Conservation (phyloP, 768 basidiomycete genomes). For the Pulveroboletus sp. region DNA sequence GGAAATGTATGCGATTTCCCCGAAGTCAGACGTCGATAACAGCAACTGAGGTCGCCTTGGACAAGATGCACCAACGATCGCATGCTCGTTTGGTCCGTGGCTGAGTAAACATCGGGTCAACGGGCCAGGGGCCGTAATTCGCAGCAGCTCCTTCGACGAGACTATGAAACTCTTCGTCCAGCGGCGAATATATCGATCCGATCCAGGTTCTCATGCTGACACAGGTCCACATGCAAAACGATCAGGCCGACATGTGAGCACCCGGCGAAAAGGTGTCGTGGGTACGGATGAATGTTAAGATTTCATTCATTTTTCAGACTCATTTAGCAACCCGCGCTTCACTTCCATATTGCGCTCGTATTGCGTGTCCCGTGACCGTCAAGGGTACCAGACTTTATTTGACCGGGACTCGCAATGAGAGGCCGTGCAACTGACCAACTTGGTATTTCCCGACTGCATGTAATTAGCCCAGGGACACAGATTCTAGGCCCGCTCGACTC, state of each 20-base stretch:
- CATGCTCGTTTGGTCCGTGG: constrained; percentile 20
- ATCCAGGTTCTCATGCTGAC: constrained; percentile 24
- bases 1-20: not conserved
- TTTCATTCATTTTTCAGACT: constrained; percentile 11
- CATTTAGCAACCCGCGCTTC: not conserved
- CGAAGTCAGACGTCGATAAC: not conserved
- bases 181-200: constrained; percentile 3
- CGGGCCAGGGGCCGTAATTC: constrained; percentile 4
- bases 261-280: constrained; percentile 7
- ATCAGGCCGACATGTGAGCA: constrained; percentile 13
- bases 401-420: constrained; percentile 1
- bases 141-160: constrained; percentile 6
- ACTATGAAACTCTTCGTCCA: constrained; percentile 6
- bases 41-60: constrained; percentile 8
- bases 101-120: not conserved
- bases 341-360: too few relatives aligned
- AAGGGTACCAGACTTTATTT: not conserved
- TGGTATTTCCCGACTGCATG: not conserved
- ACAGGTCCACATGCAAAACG: not conserved
- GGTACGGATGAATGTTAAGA: constrained; percentile 1
- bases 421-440: not conserved
- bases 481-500: too few relatives aligned
- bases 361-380: constrained; percentile 3
- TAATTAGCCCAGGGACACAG: constrained; percentile 10
- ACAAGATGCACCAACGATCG: constrained; percentile 1